These are phyloP conservation scores for Malbranchea cinnamomea DNA, from an alignment of 2,329 filamentous ascomycete genomes.

Conservation along the genomic window DNA sequence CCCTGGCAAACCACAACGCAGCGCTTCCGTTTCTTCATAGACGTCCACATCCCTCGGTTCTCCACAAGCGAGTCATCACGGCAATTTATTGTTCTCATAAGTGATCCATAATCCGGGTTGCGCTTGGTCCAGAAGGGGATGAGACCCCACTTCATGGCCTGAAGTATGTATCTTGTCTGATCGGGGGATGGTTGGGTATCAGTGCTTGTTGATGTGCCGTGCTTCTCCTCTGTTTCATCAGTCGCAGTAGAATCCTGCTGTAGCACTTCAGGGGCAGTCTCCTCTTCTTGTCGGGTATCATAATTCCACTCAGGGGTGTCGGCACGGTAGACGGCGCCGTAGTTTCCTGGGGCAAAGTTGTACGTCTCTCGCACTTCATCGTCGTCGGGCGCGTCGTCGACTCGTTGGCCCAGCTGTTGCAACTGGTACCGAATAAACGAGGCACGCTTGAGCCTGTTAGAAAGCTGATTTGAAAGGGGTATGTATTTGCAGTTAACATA, in stretches of 20 bases:
- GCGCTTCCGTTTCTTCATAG: conserved; percentile 77
- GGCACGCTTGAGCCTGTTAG: conserved; percentile 43
- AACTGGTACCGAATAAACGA: conserved; percentile 61
- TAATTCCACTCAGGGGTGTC: conserved; percentile 50
- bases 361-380: conserved; percentile 60
- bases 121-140: conserved; percentile 88
- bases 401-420: conserved; percentile 57
- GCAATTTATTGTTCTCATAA: conserved; percentile 89
- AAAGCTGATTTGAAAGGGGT: conserved; percentile 5
- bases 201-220: too few species aligned
- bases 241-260: too few species aligned
- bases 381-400: conserved; percentile 57
- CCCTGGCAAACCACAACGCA: conserved; percentile 82
- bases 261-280: too few species aligned
- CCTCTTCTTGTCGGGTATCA: too few species aligned
- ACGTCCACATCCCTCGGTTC: conserved; percentile 73
- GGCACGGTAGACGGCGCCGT: conserved; percentile 74
- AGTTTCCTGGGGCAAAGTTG: conserved; percentile 82
- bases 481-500: conserved; percentile 6
- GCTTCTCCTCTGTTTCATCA: too few species aligned
- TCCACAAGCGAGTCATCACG: conserved; percentile 70
- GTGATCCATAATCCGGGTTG: conserved; percentile 58
- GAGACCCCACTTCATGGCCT: conserved; percentile 92
- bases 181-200: too few species aligned
- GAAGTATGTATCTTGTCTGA: conserved; percentile 58